Evolutionary conservation across 768 basidiomycete genomes (phyloP).

Genomic region (Glaciozyma antarctica): DNA sequence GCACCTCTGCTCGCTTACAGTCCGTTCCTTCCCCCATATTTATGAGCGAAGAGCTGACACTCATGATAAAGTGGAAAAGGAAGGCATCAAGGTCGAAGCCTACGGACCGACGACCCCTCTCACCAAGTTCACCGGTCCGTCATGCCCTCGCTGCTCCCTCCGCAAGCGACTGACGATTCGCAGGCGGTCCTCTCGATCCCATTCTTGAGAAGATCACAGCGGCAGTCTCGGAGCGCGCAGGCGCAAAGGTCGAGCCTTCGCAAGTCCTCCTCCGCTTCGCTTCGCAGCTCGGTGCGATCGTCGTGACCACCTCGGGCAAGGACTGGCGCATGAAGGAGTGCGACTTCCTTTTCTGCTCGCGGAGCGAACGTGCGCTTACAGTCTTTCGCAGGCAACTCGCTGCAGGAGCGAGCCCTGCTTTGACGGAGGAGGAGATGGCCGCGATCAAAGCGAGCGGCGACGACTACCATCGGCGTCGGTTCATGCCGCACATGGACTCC

Average conservation of each 20-base stretch:
- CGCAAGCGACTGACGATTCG: no score
- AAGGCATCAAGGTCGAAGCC: slow-evolving; percentile 18
- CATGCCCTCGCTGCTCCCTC: no score
- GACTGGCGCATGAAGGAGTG: slow-evolving; percentile 29
- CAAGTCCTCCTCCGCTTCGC: slow-evolving; percentile 28
- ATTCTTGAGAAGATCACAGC: slow-evolving; percentile 11
- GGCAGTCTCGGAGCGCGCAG: slow-evolving; percentile 6
- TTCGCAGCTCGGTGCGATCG: slow-evolving; percentile 19
- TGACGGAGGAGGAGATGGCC: slow-evolving; percentile 20
- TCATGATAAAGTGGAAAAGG: slow-evolving; percentile 30
- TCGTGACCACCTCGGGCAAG: slow-evolving; percentile 28
- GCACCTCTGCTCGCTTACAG: slow-evolving; percentile 34
- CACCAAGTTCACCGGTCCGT: slow-evolving; percentile 7
- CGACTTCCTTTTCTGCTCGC: not conserved
- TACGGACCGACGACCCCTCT: slow-evolving; percentile 24
- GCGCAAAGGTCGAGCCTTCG: slow-evolving; percentile 10
- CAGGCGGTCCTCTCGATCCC: slow-evolving; percentile 1
- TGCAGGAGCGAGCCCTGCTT: slow-evolving; percentile 4
- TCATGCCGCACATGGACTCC: slow-evolving; percentile 31
- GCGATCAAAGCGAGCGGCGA: slow-evolving; percentile 6
- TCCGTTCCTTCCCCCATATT: not conserved
- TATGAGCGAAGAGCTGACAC: slow-evolving; percentile 28
- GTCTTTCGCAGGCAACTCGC: slow-evolving; percentile 19
- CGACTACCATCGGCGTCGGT: slow-evolving; percentile 8
- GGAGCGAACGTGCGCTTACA: not conserved